A percentile compares a stretch with the other conserved stretches of the same genome.
These are phyloP conservation scores for Yamadazyma endophytica DNA, from an alignment of 805 yeast species.

Conservation along the genomic window DNA sequence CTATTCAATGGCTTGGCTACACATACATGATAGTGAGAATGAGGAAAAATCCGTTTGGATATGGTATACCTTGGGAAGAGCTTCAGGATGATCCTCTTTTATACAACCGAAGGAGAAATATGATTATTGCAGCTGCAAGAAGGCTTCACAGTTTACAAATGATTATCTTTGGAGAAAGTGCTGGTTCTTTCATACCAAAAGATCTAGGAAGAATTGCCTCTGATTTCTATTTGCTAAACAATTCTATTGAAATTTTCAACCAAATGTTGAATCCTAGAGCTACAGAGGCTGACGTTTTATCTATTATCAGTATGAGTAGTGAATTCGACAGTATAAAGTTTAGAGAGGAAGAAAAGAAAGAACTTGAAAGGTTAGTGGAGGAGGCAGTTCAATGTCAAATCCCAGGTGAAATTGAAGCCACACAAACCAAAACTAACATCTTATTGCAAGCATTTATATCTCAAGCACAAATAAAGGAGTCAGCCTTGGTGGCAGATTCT, in stretches of 20 bases:
- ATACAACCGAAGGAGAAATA: slow-evolving; percentile 64
- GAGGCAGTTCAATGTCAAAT: slow-evolving; percentile 72
- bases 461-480: slow-evolving; percentile 63
- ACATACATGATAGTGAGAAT: slow-evolving; percentile 91
- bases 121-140: slow-evolving; percentile 78
- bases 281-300: slow-evolving; percentile 85
- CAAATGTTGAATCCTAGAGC: slow-evolving; percentile 79
- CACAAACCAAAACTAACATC: slow-evolving; percentile 85
- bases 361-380: slow-evolving; percentile 60
- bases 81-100: slow-evolving; percentile 78
- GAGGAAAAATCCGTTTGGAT: slow-evolving; percentile 89
- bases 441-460: slow-evolving; percentile 87
- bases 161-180: slow-evolving; percentile 86
- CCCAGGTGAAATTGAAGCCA: slow-evolving; percentile 67
- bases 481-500: slow-evolving; percentile 80
- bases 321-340: slow-evolving; percentile 89
- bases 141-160: slow-evolving; percentile 83
- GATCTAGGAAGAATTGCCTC: slow-evolving; percentile 94
- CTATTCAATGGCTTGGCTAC: slow-evolving; percentile 95
- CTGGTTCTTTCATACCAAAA: slow-evolving; percentile 75
- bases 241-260: slow-evolving; percentile 85
- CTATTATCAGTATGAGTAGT: slow-evolving; percentile 86
- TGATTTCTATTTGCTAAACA: slow-evolving; percentile 82
- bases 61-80: slow-evolving; percentile 88
- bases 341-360: slow-evolving; percentile 82